These are phyloP conservation scores for Camelina sativa DNA, from an alignment of 345 rosid species.

Conservation along the genomic window DNA sequence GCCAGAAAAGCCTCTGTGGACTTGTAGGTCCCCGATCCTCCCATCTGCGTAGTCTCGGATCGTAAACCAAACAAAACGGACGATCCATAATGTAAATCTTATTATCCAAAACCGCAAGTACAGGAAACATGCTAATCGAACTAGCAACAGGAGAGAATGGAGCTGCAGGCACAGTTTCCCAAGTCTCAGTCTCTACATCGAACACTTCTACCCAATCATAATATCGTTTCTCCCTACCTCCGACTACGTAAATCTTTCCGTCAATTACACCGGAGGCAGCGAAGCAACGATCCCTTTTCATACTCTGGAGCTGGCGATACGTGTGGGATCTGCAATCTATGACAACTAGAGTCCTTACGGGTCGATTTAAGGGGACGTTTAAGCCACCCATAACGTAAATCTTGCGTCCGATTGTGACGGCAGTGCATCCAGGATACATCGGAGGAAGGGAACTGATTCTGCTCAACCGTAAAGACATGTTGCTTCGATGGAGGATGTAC, in stretches of 20 bases:
- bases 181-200: not conserved
- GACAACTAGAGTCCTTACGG: not conserved
- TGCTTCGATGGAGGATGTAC: not conserved
- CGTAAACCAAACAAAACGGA: not conserved
- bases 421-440: not conserved
- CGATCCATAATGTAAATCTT: not conserved
- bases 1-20: not conserved
- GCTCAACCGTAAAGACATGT: not conserved
- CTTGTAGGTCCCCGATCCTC: not conserved
- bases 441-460: not conserved
- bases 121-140: not conserved
- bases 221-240: not conserved
- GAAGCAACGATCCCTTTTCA: not conserved
- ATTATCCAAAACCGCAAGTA: not conserved
- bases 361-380: accelerated
- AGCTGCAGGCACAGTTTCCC: not conserved
- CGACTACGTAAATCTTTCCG: constrained; percentile 23
- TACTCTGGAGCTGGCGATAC: not conserved
- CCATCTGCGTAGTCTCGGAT: not conserved
- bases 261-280: constrained; percentile 13
- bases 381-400: constrained; percentile 18
- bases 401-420: not conserved
- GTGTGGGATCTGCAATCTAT: constrained; percentile 4
- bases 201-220: not conserved
- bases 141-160: not conserved